phyloP scores from a whole-genome alignment of 192 early-diverging fungal species.

The Coemansia sp. region DNA sequence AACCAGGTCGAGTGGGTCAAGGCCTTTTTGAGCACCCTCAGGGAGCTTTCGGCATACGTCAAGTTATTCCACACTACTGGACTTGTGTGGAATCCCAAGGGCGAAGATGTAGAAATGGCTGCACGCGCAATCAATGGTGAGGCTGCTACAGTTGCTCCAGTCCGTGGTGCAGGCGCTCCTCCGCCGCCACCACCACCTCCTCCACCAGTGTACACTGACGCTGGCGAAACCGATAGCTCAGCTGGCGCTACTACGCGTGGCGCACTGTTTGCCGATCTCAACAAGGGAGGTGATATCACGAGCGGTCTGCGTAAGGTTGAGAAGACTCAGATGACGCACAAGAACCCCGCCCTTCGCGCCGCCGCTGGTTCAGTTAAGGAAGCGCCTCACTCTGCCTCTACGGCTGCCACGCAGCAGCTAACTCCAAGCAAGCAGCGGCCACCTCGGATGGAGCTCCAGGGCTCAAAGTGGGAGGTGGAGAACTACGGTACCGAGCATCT shows the following conservation, averaged over 20 bases:
- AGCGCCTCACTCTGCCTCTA: slow-evolving; percentile 2
- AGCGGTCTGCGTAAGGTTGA: slow-evolving; percentile 92
- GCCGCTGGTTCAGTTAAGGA: slow-evolving; percentile 59
- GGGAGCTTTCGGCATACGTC: slow-evolving; percentile 82
- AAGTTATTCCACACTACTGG: slow-evolving; percentile 89
- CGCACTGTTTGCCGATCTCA: slow-evolving; percentile 84
- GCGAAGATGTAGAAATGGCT: slow-evolving; percentile 49
- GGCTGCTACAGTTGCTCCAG: slow-evolving; percentile 39
- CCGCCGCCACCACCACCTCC: slow-evolving; percentile 66
- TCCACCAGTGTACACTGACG: slow-evolving; percentile 24
- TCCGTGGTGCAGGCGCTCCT: slow-evolving; percentile 43
- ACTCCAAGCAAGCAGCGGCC: slow-evolving; percentile 36
- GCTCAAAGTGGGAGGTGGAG: slow-evolving; percentile 95
- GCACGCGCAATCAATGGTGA: slow-evolving; percentile 38
- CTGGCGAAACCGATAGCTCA: neutral
- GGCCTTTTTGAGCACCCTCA: slow-evolving; percentile 67
- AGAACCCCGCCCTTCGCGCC: slow-evolving; percentile 89
- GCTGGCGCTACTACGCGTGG: slow-evolving; percentile 32
- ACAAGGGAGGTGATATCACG: slow-evolving; percentile 74
- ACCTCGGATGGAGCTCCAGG: slow-evolving; percentile 78
- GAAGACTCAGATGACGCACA: slow-evolving; percentile 97
- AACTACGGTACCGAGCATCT: slow-evolving; percentile 74
- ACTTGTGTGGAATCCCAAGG: slow-evolving; percentile 88
- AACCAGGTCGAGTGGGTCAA: slow-evolving; percentile 87
- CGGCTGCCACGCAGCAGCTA: slow-evolving; percentile 15